Conservation (phyloP, 805 yeast species). For the Starmerella tilneyi region DNA sequence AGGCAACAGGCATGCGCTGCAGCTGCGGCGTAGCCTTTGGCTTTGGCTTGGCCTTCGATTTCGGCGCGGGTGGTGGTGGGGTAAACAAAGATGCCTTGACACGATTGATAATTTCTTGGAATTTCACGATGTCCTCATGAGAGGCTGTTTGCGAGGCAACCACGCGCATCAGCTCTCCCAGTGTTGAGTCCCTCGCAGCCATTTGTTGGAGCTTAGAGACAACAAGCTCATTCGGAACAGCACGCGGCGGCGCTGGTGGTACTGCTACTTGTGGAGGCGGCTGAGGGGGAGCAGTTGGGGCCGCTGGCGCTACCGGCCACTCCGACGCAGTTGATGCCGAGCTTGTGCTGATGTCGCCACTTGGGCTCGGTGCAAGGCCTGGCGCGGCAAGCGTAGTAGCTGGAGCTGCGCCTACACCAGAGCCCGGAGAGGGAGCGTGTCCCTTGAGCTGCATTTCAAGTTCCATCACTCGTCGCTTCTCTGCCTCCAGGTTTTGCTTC, state of each 20-base stretch:
- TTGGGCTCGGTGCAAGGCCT: background rate
- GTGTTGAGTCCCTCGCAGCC: slow-evolving; percentile 60
- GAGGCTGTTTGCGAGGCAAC: slow-evolving; percentile 79
- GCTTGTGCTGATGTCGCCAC: no score
- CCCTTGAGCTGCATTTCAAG: slow-evolving; percentile 9
- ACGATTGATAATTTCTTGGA: slow-evolving; percentile 67
- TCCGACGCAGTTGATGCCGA: background rate
- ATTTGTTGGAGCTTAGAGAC: slow-evolving; percentile 73
- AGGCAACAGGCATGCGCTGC: slow-evolving; percentile 8
- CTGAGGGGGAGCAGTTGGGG: background rate
- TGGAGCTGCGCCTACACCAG: no score
- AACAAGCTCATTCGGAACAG: slow-evolving; percentile 52
- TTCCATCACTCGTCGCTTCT: slow-evolving; percentile 18
- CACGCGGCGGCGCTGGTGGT: slow-evolving; percentile 1
- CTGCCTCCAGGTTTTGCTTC: slow-evolving; percentile 2
- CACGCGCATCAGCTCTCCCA: slow-evolving; percentile 64
- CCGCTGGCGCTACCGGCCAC: background rate
- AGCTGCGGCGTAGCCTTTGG: slow-evolving; percentile 9
- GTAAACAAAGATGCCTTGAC: slow-evolving; percentile 41
- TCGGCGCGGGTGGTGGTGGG: slow-evolving; percentile 2
- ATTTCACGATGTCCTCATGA: slow-evolving; percentile 58
- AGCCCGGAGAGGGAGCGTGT: no score
- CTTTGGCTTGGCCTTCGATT: slow-evolving; percentile 6
- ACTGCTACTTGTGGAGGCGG: background rate
- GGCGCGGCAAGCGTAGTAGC: background rate